Percentiles rank a stretch among this genome's conserved stretches.
These are phyloP conservation scores for Zygosaccharomyces sapae DNA, from an alignment of 1,139 yeast genomes.

Conservation along the genomic window DNA sequence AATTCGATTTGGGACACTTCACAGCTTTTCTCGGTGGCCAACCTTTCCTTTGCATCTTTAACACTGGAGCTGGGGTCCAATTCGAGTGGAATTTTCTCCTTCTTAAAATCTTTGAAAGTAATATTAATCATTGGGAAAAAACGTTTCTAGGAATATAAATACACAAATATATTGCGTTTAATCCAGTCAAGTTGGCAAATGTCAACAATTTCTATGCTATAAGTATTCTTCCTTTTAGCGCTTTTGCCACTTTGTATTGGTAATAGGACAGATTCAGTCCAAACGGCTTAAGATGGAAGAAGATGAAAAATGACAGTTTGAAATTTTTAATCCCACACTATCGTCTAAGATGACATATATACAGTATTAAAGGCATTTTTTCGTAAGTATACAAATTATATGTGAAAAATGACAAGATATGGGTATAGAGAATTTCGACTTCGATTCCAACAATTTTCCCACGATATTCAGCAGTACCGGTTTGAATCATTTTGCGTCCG, in stretches of 20 bases:
- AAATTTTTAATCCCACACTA: not conserved
- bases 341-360: constrained; percentile 1
- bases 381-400: not conserved
- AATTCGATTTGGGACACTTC: constrained; percentile 77
- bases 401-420: not conserved
- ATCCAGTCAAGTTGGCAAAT: constrained; percentile 1
- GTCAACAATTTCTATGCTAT: not conserved
- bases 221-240: constrained; percentile 4
- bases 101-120: constrained; percentile 86
- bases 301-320: not conserved
- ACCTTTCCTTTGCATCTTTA: constrained; percentile 63
- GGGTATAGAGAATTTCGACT: not conserved
- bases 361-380: not conserved
- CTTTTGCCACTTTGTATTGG: constrained; percentile 9
- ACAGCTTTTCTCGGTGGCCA: constrained; percentile 65
- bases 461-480: not conserved
- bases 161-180: not conserved
- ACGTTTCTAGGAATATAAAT: not conserved
- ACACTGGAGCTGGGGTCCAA: constrained; percentile 70
- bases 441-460: not conserved
- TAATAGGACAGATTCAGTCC: not conserved
- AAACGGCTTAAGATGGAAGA: not conserved
- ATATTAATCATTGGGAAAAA: constrained; percentile 57
- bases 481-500: not conserved
- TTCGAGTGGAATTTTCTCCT: constrained; percentile 78